Evolutionary conservation across 352 stramenopile genomes (phyloP), one percentile per base, ranked within the genome.

Genomic region (Phytophthora cactorum): DNA sequence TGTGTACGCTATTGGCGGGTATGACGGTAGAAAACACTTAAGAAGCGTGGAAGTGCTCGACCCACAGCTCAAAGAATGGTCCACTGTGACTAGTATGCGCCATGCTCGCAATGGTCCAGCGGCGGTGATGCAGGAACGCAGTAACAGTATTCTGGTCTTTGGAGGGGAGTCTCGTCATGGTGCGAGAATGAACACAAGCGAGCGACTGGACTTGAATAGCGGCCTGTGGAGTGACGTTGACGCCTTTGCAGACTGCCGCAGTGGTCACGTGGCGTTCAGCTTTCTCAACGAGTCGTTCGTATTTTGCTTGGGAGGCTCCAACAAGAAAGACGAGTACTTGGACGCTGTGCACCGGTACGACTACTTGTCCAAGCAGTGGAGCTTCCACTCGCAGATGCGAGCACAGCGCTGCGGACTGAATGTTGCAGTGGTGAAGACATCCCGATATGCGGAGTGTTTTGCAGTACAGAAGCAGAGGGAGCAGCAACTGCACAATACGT

Each of bases 301-400:
- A n/a, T 91, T 90, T 54, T 84, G 74, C 27, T 57, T 91, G 6
- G 85, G 85, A 2, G 85, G 85, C n/a, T 90, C 85, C 29, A 90
- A 90, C 66, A 88, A 89, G 57, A 89, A 90, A 44, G 84, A 93
- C 60, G 82, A 90, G 62, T 90, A 91, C 49, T 45, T 91, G 50
- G 79, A 89, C 51, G 73, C 78, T 8, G 85, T 93, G 10, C 81
- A 90, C 36, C 78, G 82, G 5, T 93, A 83, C 45, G 85, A 93
- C 46, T 66, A 78, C 22, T 64, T 93, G 3, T 90, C 81, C 2
- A 79, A 86, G 50, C 61, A 81, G 34, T 93, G 85, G 85, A 81
- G 70, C 25, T 53, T 77, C 9, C 78, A 91, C 45, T 89, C 82
- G 12, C 77, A 72, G 17, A 90, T 92, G 81, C 65, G 74, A 38